These are phyloP conservation scores for Colletotrichum sp. DNA, from an alignment of 2,329 filamentous ascomycete genomes.

Conservation along the genomic window DNA sequence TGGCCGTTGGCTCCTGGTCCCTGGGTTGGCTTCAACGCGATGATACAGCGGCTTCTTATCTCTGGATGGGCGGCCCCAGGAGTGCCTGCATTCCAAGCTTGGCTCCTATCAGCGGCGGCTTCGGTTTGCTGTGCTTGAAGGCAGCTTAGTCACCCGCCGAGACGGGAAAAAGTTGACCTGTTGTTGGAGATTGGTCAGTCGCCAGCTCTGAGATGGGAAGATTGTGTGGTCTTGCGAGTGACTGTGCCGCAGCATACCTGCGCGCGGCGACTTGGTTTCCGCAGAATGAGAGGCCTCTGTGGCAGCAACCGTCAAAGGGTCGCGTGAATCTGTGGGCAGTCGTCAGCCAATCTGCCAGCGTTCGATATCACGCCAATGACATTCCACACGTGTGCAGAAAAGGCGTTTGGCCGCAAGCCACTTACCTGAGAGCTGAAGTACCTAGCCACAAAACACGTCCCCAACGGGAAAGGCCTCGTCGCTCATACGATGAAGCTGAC, in stretches of 20 bases:
- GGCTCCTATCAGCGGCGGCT: not conserved
- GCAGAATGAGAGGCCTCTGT: not conserved
- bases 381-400: not conserved
- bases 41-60: constrained; percentile 15
- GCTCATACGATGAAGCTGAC: not conserved
- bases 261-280: not conserved
- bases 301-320: not conserved
- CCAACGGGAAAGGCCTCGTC: not conserved
- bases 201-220: not conserved
- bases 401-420: not conserved
- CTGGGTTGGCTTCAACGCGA: not conserved
- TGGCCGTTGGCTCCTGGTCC: not conserved
- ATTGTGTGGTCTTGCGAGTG: not conserved
- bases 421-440: not conserved
- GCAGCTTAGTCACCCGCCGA: not conserved
- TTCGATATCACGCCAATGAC: not conserved
- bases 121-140: not conserved
- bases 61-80: not conserved
- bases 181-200: not conserved
- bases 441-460: not conserved
- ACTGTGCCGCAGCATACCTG: not conserved
- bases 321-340: not conserved
- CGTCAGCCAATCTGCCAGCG: not conserved
- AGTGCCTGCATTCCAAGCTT: not conserved
- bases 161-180: too few species aligned